Evolutionary conservation across 2,329 filamentous ascomycete genomes (phyloP).

Genomic region (Stachybotrys echinatus): DNA sequence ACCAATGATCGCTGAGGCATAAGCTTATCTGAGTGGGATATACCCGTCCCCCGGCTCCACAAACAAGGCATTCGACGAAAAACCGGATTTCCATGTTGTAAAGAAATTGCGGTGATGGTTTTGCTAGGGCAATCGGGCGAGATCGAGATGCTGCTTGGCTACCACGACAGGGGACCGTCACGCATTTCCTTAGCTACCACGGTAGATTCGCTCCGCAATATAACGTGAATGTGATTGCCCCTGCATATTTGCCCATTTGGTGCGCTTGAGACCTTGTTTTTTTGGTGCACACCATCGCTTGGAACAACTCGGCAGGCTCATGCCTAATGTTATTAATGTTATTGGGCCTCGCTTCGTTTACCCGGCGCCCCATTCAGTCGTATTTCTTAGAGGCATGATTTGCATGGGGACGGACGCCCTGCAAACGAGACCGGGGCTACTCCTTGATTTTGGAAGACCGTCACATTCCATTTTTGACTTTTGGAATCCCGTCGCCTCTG

Average conservation of each 20-base stretch:
- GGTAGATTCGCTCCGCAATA: neutral
- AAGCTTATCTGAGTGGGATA: neutral
- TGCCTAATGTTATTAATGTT: too few species aligned
- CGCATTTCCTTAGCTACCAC: neutral
- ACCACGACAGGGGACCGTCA: neutral
- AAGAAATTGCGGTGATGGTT: neutral
- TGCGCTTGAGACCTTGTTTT: too few species aligned
- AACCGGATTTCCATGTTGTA: conserved; percentile 2
- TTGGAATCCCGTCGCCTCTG: neutral
- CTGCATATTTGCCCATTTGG: too few species aligned
- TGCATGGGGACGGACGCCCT: too few species aligned
- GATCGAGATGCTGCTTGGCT: neutral
- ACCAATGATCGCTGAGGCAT: neutral
- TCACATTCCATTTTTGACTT: neutral
- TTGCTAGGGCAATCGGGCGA: neutral
- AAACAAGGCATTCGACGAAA: neutral
- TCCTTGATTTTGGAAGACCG: too few species aligned
- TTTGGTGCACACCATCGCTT: neutral
- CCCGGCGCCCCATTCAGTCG: too few species aligned
- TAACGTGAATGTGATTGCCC: neutral
- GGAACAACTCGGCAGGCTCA: neutral
- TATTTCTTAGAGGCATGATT: too few species aligned
- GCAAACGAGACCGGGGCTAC: too few species aligned
- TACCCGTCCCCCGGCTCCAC: neutral
- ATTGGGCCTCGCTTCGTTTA: too few species aligned